A percentile compares a stretch with the other conserved stretches of the same genome.
Conservation (phyloP, 768 basidiomycete genomes). For the Candolleomyces efflorescens region DNA sequence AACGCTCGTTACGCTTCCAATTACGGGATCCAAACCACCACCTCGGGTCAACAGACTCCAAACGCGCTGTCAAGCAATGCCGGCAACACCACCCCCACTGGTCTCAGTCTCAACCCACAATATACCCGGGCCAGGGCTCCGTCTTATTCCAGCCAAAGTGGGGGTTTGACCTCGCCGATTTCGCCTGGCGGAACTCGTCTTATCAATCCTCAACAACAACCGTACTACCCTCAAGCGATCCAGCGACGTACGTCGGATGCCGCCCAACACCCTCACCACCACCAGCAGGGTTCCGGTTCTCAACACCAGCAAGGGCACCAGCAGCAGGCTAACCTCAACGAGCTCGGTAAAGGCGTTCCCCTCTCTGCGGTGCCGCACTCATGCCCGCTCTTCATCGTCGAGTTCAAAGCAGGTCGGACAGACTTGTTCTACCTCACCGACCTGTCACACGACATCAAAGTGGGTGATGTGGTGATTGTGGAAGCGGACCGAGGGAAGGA, state of each 20-base stretch:
- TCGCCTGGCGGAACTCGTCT: constrained; percentile 42
- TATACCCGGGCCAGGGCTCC: constrained; percentile 40
- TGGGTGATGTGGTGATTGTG: constrained; percentile 92
- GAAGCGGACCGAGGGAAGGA: constrained; percentile 96
- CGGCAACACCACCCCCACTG: constrained; percentile 13
- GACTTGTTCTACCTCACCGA: constrained; percentile 92
- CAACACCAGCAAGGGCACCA: constrained; percentile 6
- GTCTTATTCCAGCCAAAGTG: constrained; percentile 31
- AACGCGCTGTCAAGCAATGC: constrained; percentile 11
- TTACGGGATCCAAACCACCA: constrained; percentile 58
- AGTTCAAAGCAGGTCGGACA: constrained; percentile 96
- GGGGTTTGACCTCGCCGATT: constrained; percentile 47
- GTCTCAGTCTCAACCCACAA: constrained; percentile 16
- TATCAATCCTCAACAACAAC: constrained; percentile 44
- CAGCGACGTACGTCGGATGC: constrained; percentile 41
- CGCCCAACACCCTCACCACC: constrained; percentile 14
- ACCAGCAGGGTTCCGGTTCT: background rate
- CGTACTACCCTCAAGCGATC: constrained; percentile 39
- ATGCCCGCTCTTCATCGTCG: constrained; percentile 92
- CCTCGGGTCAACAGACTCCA: constrained; percentile 11
- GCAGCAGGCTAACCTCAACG: constrained; percentile 29
- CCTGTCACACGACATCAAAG: constrained; percentile 52
- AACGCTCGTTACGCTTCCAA: constrained; percentile 63
- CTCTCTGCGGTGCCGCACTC: constrained; percentile 76
- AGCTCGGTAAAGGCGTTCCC: constrained; percentile 88